Base-by-base conservation (phyloP, 257 asterid genomes). In the Capsicum rhomboideum region DNA sequence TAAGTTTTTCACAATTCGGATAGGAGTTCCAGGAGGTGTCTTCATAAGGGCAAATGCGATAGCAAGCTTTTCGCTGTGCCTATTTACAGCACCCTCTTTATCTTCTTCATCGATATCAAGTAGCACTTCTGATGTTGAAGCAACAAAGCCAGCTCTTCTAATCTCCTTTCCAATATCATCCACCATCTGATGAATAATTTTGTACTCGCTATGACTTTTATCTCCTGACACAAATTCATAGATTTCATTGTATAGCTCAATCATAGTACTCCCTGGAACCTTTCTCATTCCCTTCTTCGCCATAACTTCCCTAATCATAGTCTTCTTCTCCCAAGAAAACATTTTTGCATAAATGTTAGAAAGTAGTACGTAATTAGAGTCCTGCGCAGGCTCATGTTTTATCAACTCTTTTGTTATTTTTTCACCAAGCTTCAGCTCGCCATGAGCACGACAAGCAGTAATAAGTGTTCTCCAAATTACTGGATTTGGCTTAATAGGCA, bases 251-350 rank as follows among this genome's bases (percentile, higher is more conserved):
- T 82, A 91, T 26, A 90, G 88, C 89, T 92, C 97, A 56, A 94
- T 88, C 95, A 93, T 90, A 61, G 94, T 89, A 88, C 94, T 93
- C n/a, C 98, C 98, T 0, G 98, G 95, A 50, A 84, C 86, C 90
- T 95, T 95, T 72, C 80, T 89, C 40, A 93, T 88, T 84, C 95
- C 98, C 77, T 90, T 93, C 85, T 87, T 88, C 85, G 83, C 90
- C 98, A 95, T 93, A 10, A 79, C 91, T 85, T 85, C 95, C 82
- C 98, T 89, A 10, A 91, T 88, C 46, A 56, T 79, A 28, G 69
- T 88, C 88, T 93, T 95, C 94, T 88, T 91, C 23, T 90, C 94
- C 97, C 95, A 95, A 18, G 86, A 85, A 82, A 81, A 83, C 91
- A 80, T 87, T 85, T 91, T 92, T 2, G 92, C 98, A 49, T 95